Conservation (phyloP, 2,329 filamentous ascomycete genomes). For the Akanthomyces muscarius region DNA sequence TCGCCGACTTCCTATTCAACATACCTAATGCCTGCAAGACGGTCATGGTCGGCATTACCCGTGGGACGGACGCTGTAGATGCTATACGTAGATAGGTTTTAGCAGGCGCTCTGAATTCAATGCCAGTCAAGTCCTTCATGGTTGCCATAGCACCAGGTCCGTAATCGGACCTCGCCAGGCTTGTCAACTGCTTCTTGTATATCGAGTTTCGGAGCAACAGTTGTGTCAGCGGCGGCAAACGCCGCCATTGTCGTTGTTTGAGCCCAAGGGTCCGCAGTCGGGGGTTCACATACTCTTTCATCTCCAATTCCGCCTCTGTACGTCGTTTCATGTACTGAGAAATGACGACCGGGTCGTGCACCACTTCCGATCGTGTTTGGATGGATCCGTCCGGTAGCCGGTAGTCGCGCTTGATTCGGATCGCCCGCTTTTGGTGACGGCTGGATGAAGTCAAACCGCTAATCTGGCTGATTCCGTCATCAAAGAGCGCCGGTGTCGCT, state of each 20-base stretch:
- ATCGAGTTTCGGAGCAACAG: background rate
- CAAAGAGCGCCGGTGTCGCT: constrained; percentile 61
- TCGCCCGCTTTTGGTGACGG: constrained; percentile 62
- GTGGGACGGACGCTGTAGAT: constrained; percentile 48
- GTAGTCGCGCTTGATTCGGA: constrained; percentile 67
- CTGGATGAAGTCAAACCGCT: constrained; percentile 64
- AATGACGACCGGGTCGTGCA: constrained; percentile 83
- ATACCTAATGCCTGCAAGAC: constrained; percentile 42
- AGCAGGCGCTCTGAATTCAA: constrained; percentile 35
- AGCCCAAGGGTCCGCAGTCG: background rate
- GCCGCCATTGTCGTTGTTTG: background rate
- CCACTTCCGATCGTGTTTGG: constrained; percentile 61
- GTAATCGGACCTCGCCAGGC: constrained; percentile 17
- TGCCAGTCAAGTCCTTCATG: constrained; percentile 29
- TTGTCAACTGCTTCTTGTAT: background rate
- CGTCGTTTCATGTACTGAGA: constrained; percentile 80
- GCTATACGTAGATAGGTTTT: constrained; percentile 39
- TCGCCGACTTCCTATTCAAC: constrained; percentile 10
- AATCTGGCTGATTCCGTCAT: constrained; percentile 78
- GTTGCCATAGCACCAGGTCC: constrained; percentile 30
- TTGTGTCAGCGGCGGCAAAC: background rate
- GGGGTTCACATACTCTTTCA: constrained; percentile 60
- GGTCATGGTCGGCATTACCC: constrained; percentile 48
- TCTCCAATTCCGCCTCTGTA: constrained; percentile 65
- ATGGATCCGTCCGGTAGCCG: constrained; percentile 43